These are phyloP conservation scores for Pseudogymnoascus sp. DNA, from an alignment of 2,329 filamentous ascomycete genomes.

Conservation along the genomic window DNA sequence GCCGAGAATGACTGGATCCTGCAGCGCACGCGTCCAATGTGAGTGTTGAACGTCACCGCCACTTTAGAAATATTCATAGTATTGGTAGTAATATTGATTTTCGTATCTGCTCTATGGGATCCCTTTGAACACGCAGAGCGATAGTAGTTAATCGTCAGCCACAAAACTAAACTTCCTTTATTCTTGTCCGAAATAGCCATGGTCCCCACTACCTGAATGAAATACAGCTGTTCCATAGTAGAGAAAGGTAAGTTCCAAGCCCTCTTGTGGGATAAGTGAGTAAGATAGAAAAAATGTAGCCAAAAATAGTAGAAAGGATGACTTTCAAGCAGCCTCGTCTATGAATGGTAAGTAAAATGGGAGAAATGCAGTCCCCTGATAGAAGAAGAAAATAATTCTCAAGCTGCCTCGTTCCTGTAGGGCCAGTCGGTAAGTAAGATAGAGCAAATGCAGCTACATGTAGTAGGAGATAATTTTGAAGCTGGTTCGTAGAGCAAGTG, in stretches of 20 bases:
- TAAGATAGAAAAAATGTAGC: background rate
- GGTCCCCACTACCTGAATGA: background rate
- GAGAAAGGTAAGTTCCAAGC: background rate
- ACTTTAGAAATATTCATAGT: background rate
- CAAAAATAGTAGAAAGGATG: background rate
- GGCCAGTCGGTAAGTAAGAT: background rate
- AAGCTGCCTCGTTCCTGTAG: background rate
- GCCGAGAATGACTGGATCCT: background rate
- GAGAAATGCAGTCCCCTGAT: background rate
- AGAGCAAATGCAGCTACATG: background rate
- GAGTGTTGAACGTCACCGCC: background rate
- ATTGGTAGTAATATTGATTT: conserved; percentile 1
- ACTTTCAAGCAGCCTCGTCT: background rate
- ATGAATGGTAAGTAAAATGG: background rate
- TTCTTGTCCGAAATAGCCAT: background rate
- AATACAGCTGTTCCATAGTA: background rate
- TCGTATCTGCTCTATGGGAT: background rate
- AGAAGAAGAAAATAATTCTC: background rate
- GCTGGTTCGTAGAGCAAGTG: background rate
- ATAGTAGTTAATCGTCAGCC: background rate
- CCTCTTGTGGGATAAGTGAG: background rate
- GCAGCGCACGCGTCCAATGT: background rate
- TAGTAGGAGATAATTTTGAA: background rate
- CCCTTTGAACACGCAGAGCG: background rate
- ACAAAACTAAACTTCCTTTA: background rate